A percentile compares a stretch with the other conserved stretches of the same genome.
These are phyloP conservation scores for Zygnema circumcarinatum DNA, from an alignment of 139 green algal genomes.

Conservation along the genomic window DNA sequence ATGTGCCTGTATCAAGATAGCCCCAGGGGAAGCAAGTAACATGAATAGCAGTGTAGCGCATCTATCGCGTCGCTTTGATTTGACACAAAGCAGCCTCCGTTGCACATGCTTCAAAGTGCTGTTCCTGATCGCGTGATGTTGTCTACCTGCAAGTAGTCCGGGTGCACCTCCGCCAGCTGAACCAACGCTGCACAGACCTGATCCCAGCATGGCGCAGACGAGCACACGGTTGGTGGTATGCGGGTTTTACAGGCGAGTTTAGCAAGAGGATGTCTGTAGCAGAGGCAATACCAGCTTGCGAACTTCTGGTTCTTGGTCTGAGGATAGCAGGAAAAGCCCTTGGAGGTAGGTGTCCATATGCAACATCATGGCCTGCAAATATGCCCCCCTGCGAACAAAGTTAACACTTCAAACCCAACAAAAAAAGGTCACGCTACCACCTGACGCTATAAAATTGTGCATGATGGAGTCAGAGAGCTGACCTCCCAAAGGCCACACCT, in stretches of 20 bases:
- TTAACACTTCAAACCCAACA: not conserved
- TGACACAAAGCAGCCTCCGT: too few relatives aligned
- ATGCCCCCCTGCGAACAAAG: constrained; percentile 1
- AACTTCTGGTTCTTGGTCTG: constrained; percentile 75
- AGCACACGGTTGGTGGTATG: too few relatives aligned
- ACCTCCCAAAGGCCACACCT: too few relatives aligned
- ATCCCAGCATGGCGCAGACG: too few relatives aligned
- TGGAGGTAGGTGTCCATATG: constrained; percentile 70
- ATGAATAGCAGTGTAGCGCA: too few relatives aligned
- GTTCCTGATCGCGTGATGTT: too few relatives aligned
- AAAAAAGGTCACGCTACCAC: constrained; percentile 6
- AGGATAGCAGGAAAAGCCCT: constrained; percentile 86
- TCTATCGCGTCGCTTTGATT: too few relatives aligned
- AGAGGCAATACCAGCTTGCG: constrained; percentile 67
- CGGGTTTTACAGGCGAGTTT: too few relatives aligned
- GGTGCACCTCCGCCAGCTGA: constrained; percentile 74
- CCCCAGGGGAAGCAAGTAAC: too few relatives aligned
- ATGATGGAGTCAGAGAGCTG: too few relatives aligned
- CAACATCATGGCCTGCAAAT: constrained; percentile 30
- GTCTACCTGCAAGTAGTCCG: constrained; percentile 77
- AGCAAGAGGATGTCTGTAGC: not conserved
- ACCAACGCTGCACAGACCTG: constrained; percentile 86
- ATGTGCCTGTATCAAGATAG: constrained; percentile 52
- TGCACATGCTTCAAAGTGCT: too few relatives aligned
- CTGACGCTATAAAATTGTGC: too few relatives aligned